Evolutionary conservation across 2,329 filamentous ascomycete genomes (phyloP).

Genomic region (Exophiala aquamarina): DNA sequence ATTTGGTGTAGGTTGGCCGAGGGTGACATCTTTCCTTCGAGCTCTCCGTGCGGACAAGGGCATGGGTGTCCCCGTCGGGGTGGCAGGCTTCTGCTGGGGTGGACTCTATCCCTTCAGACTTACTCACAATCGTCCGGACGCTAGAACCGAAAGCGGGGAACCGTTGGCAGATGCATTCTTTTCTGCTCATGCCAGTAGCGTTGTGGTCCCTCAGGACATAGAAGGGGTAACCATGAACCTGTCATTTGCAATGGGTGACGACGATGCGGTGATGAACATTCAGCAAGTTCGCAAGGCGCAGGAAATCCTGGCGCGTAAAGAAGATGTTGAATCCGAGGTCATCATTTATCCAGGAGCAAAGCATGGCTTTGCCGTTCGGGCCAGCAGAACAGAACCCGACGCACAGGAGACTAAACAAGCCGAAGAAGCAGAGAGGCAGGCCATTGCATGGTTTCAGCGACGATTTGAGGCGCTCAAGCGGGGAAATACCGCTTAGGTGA

Average conservation of each 20-base stretch:
- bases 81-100: constrained; percentile 65
- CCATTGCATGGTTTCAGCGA: constrained; percentile 10
- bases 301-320: constrained; percentile 21
- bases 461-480: constrained; percentile 19
- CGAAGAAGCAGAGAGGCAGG: constrained; percentile 28
- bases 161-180: constrained; percentile 53
- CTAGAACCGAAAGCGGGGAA: constrained; percentile 22
- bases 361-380: constrained; percentile 33
- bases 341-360: constrained; percentile 30
- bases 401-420: constrained; percentile 11
- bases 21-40: constrained; percentile 40
- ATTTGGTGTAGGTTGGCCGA: constrained; percentile 32
- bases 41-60: constrained; percentile 33
- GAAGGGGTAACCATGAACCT: constrained; percentile 27
- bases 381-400: constrained; percentile 22
- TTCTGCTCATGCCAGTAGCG: constrained; percentile 52
- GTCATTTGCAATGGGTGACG: constrained; percentile 26
- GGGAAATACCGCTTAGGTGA: background rate
- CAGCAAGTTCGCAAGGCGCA: constrained; percentile 24
- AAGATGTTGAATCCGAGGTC: constrained; percentile 24
- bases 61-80: constrained; percentile 45
- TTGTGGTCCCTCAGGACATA: constrained; percentile 50
- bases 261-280: constrained; percentile 21
- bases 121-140: constrained; percentile 46
- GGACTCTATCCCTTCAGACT: constrained; percentile 48